A percentile compares a stretch with the other conserved stretches of the same genome.
These are phyloP conservation scores for Ceriops tagal DNA, from an alignment of 345 rosid genomes.

Conservation along the genomic window DNA sequence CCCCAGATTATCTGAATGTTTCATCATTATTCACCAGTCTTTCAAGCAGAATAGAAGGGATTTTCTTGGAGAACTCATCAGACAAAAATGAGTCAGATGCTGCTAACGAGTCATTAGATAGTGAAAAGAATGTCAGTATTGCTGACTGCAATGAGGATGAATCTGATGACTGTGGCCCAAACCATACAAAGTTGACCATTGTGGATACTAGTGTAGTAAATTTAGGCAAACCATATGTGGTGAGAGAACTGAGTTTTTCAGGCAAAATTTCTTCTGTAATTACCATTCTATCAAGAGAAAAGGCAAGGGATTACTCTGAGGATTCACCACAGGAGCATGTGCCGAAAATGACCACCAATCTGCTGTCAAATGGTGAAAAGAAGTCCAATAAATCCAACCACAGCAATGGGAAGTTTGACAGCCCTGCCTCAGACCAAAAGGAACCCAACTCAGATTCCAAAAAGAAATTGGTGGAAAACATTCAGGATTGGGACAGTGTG, in stretches of 20 bases:
- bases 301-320: conserved; percentile 13
- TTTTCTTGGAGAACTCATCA: conserved; percentile 17
- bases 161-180: conserved; percentile 14
- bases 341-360: conserved; percentile 9
- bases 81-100: conserved; percentile 24
- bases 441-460: conserved; percentile 21
- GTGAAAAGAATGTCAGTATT: conserved; percentile 21
- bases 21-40: conserved; percentile 27
- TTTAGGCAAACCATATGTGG: conserved; percentile 32
- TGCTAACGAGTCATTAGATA: conserved; percentile 21
- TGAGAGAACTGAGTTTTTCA: conserved; percentile 42
- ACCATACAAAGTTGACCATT: conserved; percentile 39
- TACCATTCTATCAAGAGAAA: conserved; percentile 16
- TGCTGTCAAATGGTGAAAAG: conserved; percentile 1
- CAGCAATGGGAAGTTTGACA: conserved; percentile 10
- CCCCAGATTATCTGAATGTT: conserved; percentile 29
- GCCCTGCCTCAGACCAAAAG: conserved; percentile 19
- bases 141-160: conserved; percentile 9
- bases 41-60: conserved; percentile 26
- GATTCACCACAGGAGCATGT: conserved; percentile 18
- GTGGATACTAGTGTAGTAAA: conserved; percentile 54
- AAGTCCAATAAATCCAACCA: not conserved
- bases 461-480: conserved; percentile 27
- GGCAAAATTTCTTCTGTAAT: conserved; percentile 28
- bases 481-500: conserved; percentile 14